These are phyloP conservation scores for Didymella lethalis DNA, from an alignment of 2,329 filamentous ascomycete species.

Conservation along the genomic window DNA sequence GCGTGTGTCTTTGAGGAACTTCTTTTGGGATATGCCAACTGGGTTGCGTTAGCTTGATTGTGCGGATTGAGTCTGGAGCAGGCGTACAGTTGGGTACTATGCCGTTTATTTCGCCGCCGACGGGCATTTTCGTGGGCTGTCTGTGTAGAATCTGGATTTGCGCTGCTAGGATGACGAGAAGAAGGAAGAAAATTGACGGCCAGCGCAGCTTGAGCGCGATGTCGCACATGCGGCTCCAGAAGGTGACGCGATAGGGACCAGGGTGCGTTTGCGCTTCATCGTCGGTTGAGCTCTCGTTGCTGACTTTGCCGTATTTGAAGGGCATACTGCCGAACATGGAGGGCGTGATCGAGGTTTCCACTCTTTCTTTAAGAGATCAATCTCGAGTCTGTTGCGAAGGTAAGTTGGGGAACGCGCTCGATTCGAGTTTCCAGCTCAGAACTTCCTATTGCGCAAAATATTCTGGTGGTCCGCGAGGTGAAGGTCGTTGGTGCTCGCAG, in stretches of 20 bases:
- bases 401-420: too few species aligned
- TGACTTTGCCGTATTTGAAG: constrained; percentile 26
- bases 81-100: constrained; percentile 25
- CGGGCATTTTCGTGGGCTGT: constrained; percentile 9
- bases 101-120: constrained; percentile 26
- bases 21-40: constrained; percentile 26
- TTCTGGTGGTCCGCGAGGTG: neutral
- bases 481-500: neutral
- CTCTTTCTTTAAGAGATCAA: too few species aligned
- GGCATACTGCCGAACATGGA: constrained; percentile 4
- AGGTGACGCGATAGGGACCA: neutral
- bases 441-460: neutral
- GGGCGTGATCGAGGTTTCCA: too few species aligned
- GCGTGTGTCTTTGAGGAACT: constrained; percentile 24
- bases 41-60: neutral
- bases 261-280: constrained; percentile 6
- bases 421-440: too few species aligned
- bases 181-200: constrained; percentile 20
- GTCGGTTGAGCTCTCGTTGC: constrained; percentile 16
- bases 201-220: constrained; percentile 19
- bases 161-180: constrained; percentile 22
- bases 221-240: constrained; percentile 7
- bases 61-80: neutral
- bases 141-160: constrained; percentile 26
- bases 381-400: too few species aligned